A percentile compares a stretch with the other conserved stretches of the same genome.
phyloP scores from a whole-genome alignment of 345 rosid species.

The Gossypium anomalum region DNA sequence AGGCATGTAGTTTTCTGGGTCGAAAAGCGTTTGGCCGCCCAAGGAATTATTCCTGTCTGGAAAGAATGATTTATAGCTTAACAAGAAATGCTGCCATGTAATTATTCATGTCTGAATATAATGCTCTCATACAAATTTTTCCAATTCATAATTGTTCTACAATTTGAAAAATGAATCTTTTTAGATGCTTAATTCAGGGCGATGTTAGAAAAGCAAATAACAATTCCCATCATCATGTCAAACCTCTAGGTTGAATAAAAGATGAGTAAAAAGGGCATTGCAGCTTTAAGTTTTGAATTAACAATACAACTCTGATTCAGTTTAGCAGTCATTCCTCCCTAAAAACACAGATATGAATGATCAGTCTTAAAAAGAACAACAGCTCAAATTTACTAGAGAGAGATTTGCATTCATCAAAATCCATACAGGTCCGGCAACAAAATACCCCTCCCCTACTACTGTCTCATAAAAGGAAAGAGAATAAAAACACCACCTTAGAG shows the following conservation, averaged over 20 bases:
- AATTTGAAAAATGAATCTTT: not conserved
- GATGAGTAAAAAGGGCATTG: not conserved
- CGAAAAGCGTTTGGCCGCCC: slow-evolving; percentile 91
- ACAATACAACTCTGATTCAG: no score
- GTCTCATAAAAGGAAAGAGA: not conserved
- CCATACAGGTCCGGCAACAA: no score
- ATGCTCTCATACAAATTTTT: not conserved
- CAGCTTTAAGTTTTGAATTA: no score
- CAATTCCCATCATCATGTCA: not conserved
- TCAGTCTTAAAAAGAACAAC: no score
- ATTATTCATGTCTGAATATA: not conserved
- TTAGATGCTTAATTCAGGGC: not conserved
- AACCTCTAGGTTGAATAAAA: not conserved
- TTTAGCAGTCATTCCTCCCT: no score
- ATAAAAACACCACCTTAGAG: no score
- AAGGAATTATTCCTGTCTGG: slow-evolving; percentile 90
- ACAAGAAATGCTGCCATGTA: not conserved
- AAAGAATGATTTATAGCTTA: slow-evolving; percentile 28
- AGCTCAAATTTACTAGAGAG: no score
- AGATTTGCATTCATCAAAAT: no score
- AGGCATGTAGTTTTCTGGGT: slow-evolving; percentile 85
- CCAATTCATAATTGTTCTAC: not conserved
- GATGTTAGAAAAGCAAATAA: not conserved
- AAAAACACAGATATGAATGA: no score
- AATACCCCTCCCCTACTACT: no score